Conservation (phyloP, 2,329 filamentous ascomycete species). For the Verticillium alfalfae region DNA sequence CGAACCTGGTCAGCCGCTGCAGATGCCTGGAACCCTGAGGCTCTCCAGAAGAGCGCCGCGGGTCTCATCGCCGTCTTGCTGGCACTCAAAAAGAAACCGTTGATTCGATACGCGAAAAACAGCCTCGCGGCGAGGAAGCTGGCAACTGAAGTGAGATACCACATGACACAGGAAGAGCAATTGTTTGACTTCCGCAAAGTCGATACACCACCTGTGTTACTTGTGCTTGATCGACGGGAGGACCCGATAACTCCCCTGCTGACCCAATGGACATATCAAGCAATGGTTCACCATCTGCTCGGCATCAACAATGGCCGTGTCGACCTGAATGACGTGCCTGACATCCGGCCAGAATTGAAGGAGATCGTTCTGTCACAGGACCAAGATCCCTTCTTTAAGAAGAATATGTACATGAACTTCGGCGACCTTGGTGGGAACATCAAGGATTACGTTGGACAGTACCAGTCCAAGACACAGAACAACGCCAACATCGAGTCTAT, state of each 20-base stretch:
- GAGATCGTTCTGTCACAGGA: constrained; percentile 96
- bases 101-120: constrained; percentile 90
- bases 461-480: constrained; percentile 95
- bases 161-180: constrained; percentile 92
- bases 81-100: constrained; percentile 90
- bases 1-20: constrained; percentile 76
- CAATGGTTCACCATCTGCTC: constrained; percentile 97
- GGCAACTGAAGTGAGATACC: constrained; percentile 85
- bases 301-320: constrained; percentile 95
- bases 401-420: constrained; percentile 99
- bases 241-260: constrained; percentile 92
- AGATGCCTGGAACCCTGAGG: constrained; percentile 87
- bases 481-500: constrained; percentile 96
- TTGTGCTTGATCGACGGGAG: constrained; percentile 86
- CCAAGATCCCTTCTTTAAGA: constrained; percentile 97
- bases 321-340: constrained; percentile 76
- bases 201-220: constrained; percentile 87
- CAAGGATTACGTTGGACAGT: constrained; percentile 97
- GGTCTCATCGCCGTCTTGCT: constrained; percentile 79
- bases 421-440: constrained; percentile 93
- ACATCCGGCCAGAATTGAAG: constrained; percentile 78
- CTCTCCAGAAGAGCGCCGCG: constrained; percentile 80
- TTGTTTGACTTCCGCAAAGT: constrained; percentile 94
- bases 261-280: constrained; percentile 98
- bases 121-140: constrained; percentile 88